Evolutionary conservation across 2,329 filamentous ascomycete genomes (phyloP).

Genomic region (Sporothrix dimorphospora): DNA sequence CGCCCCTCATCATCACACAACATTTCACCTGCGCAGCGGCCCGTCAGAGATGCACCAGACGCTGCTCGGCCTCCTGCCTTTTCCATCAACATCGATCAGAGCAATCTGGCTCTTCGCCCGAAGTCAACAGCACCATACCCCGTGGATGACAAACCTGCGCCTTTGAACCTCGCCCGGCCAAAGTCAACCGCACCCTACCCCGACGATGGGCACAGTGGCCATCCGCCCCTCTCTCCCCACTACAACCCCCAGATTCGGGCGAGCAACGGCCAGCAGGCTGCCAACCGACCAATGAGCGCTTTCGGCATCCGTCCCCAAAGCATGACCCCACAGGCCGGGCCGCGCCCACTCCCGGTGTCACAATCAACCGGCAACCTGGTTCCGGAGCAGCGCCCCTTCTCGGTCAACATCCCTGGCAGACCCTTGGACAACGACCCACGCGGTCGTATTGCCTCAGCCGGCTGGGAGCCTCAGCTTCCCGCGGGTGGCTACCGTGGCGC

Average conservation of each 20-base stretch:
- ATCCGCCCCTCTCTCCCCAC: slow-evolving; percentile 44
- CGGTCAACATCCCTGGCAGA: slow-evolving; percentile 31
- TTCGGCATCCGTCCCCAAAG: slow-evolving; percentile 58
- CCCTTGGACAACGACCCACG: slow-evolving; percentile 46
- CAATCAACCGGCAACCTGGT: slow-evolving; percentile 52
- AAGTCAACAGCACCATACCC: slow-evolving; percentile 70
- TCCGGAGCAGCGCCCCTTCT: slow-evolving; percentile 42
- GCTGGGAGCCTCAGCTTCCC: slow-evolving; percentile 50
- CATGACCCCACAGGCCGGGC: slow-evolving; percentile 14
- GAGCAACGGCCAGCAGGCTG: slow-evolving; percentile 48
- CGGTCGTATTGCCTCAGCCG: slow-evolving; percentile 48
- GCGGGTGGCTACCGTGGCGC: slow-evolving; percentile 45
- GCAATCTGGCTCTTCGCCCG: slow-evolving; percentile 46
- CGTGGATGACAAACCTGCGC: slow-evolving; percentile 64
- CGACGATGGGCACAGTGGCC: slow-evolving; percentile 51
- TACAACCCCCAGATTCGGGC: slow-evolving; percentile 54
- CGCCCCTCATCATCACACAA: slow-evolving; percentile 45
- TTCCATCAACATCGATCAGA: slow-evolving; percentile 52
- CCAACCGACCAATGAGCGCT: slow-evolving; percentile 55
- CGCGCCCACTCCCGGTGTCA: slow-evolving; percentile 45
- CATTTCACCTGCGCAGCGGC: slow-evolving; percentile 43
- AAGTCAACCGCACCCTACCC: slow-evolving; percentile 57
- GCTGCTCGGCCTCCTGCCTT: slow-evolving; percentile 56
- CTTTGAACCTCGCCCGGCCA: slow-evolving; percentile 49
- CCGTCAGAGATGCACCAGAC: slow-evolving; percentile 49